Conservation (phyloP, 768 basidiomycete species). For the Suillus placidus region DNA sequence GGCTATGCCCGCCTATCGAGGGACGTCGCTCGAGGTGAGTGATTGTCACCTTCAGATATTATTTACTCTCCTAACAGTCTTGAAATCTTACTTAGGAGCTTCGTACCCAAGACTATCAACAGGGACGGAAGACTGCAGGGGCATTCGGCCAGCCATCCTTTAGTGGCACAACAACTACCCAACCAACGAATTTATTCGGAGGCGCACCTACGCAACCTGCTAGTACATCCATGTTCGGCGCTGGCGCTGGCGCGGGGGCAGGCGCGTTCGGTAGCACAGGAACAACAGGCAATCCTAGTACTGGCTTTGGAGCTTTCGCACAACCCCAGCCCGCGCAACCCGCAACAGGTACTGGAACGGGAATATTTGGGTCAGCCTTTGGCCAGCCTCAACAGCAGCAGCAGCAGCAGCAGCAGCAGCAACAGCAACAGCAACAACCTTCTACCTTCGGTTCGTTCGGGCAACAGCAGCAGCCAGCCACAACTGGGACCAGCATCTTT, state of each 20-base stretch:
- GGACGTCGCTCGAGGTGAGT: slow-evolving; percentile 76
- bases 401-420: slow-evolving; percentile 37
- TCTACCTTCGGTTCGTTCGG: slow-evolving; percentile 57
- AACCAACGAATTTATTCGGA: slow-evolving; percentile 31
- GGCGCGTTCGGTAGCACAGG: slow-evolving; percentile 25
- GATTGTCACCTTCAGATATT: slow-evolving; percentile 19
- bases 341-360: slow-evolving; percentile 38
- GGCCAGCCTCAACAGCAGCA: slow-evolving; percentile 35
- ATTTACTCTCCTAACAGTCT: neutral
- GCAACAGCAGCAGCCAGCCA: slow-evolving; percentile 41
- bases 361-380: slow-evolving; percentile 50
- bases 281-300: slow-evolving; percentile 29
- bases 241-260: slow-evolving; percentile 16
- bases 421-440: slow-evolving; percentile 41
- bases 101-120: slow-evolving; percentile 73
- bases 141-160: slow-evolving; percentile 57
- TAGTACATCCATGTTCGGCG: slow-evolving; percentile 35
- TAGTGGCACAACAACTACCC: slow-evolving; percentile 24
- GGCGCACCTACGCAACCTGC: slow-evolving; percentile 30
- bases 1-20: slow-evolving; percentile 76
- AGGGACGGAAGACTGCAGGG: slow-evolving; percentile 70
- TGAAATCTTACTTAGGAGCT: slow-evolving; percentile 54
- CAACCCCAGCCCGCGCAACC: slow-evolving; percentile 43
- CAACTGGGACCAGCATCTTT: slow-evolving; percentile 35
- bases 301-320: slow-evolving; percentile 36